These are phyloP conservation scores for Mrakia frigida DNA, from an alignment of 768 basidiomycete genomes.

Conservation along the genomic window DNA sequence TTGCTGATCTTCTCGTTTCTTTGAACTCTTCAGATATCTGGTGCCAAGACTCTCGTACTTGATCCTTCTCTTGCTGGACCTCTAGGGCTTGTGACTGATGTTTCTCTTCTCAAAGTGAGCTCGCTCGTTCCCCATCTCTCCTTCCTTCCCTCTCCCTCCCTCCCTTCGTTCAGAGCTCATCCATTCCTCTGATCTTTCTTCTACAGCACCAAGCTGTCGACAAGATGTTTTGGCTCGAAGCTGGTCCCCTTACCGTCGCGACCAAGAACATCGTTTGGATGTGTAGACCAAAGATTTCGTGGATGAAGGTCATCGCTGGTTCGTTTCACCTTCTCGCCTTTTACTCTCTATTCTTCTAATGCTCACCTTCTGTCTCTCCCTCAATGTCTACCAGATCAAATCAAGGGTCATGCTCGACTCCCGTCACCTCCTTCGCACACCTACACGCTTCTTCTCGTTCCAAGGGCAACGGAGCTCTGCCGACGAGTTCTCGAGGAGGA, in stretches of 20 bases:
- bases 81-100: slow-evolving; percentile 89
- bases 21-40: slow-evolving; percentile 44
- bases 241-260: slow-evolving; percentile 69
- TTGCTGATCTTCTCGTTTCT: background rate
- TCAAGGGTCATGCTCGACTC: slow-evolving; percentile 61
- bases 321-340: slow-evolving; percentile 41
- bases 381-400: slow-evolving; percentile 65
- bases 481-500: slow-evolving; percentile 85
- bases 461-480: slow-evolving; percentile 78
- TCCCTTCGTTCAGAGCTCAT: background rate
- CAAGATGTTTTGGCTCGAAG: slow-evolving; percentile 99
- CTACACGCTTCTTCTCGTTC: slow-evolving; percentile 82
- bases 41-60: slow-evolving; percentile 93
- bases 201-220: slow-evolving; percentile 92
- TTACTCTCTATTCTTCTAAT: background rate
- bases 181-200: slow-evolving; percentile 12
- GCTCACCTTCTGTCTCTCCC: background rate
- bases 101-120: slow-evolving; percentile 77
- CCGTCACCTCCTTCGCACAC: slow-evolving; percentile 60
- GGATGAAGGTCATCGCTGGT: slow-evolving; percentile 89
- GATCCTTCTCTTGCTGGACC: slow-evolving; percentile 84
- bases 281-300: slow-evolving; percentile 76
- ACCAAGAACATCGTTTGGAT: slow-evolving; percentile 91
- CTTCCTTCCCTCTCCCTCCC: background rate
- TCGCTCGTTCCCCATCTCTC: background rate